Evolutionary conservation across 1,139 yeast genomes (phyloP).

Genomic region (Kurtzmaniella quercitrusa): DNA sequence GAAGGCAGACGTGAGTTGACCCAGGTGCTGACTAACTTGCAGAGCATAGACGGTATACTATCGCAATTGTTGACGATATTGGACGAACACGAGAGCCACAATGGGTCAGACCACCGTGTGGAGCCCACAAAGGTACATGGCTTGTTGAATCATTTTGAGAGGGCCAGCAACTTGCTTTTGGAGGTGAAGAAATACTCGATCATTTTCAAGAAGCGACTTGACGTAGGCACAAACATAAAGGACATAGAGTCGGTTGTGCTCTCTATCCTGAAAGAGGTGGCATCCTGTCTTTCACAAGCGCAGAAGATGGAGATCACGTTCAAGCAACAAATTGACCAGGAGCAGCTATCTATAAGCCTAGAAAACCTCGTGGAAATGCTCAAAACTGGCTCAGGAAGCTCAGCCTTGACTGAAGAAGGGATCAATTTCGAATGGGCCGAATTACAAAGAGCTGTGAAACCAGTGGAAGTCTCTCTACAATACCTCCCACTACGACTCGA

Average conservation of each 20-base stretch:
- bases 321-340: constrained; percentile 26
- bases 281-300: constrained; percentile 37
- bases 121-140: constrained; percentile 11
- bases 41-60: constrained; percentile 45
- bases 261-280: constrained; percentile 49
- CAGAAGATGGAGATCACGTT: constrained; percentile 15
- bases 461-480: constrained; percentile 56
- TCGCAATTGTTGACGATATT: constrained; percentile 30
- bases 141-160: constrained; percentile 25
- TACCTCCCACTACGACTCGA: constrained; percentile 55
- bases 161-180: constrained; percentile 35
- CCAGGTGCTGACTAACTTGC: constrained; percentile 33
- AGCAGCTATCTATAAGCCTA: constrained; percentile 36
- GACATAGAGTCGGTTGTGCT: constrained; percentile 54
- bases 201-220: constrained; percentile 41
- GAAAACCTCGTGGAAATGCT: constrained; percentile 39
- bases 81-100: constrained; percentile 20
- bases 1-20: constrained; percentile 44
- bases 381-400: constrained; percentile 21
- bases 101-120: constrained; percentile 19
- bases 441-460: constrained; percentile 36
- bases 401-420: constrained; percentile 17
- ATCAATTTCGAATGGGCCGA: constrained; percentile 26
- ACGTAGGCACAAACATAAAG: constrained; percentile 51
- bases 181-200: constrained; percentile 36